Evolutionary conservation across 306 rosid genomes (phyloP).

Genomic region (Dicorynia guianensis): DNA sequence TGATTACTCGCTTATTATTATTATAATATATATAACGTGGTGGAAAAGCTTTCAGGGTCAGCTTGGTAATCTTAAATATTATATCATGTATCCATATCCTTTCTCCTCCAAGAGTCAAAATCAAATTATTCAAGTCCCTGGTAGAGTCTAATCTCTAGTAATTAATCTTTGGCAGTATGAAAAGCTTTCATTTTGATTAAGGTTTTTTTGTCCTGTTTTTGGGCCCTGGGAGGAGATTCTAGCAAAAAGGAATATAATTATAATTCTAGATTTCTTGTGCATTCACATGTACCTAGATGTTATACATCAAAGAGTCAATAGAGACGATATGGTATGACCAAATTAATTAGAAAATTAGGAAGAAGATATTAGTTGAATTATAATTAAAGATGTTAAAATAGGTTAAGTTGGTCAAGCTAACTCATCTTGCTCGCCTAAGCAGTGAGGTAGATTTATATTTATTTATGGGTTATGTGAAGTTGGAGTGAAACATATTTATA

Average conservation of each 20-base stretch:
- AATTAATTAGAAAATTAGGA: too few species aligned
- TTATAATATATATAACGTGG: conserved; percentile 6
- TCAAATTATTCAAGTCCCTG: conserved; percentile 47
- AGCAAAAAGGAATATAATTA: not conserved
- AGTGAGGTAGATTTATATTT: too few species aligned
- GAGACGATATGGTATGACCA: too few species aligned
- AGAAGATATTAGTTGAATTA: too few species aligned
- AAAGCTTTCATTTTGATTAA: not conserved
- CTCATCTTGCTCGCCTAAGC: too few species aligned
- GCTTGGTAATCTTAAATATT: conserved; percentile 28
- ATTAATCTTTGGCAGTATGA: conserved; percentile 1
- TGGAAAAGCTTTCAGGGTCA: conserved; percentile 38
- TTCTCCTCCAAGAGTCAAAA: conserved; percentile 45
- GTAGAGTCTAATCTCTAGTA: conserved; percentile 1
- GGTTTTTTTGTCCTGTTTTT: not conserved
- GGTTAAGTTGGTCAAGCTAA: too few species aligned
- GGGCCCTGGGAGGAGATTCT: conserved; percentile 13
- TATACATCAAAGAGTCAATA: too few species aligned
- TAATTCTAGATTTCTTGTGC: not conserved
- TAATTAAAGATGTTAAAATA: too few species aligned
- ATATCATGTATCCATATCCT: conserved; percentile 37
- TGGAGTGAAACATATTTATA: too few species aligned
- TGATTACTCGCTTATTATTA: conserved; percentile 42
- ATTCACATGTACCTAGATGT: too few species aligned
- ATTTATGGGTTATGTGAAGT: too few species aligned